phyloP scores from a whole-genome alignment of 495 filamentous ascomycete genomes.

The Geopyxis carbonaria region DNA sequence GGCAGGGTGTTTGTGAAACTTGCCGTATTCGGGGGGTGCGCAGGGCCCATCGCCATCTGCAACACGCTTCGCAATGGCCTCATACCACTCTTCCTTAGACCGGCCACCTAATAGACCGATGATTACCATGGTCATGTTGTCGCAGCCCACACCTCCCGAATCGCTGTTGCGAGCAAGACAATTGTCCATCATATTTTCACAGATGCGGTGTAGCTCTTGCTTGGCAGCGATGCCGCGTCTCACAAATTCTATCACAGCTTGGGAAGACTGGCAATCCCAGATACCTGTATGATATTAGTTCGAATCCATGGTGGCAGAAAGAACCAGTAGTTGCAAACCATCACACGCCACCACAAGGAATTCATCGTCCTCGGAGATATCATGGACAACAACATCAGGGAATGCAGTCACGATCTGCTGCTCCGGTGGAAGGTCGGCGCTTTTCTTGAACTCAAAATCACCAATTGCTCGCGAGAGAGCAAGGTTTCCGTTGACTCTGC shows the following conservation, averaged over 20 bases:
- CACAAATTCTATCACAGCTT: conserved; percentile 93
- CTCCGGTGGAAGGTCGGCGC: conserved; percentile 83
- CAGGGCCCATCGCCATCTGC: conserved; percentile 95
- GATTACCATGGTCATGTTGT: conserved; percentile 98
- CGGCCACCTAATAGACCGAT: conserved; percentile 76
- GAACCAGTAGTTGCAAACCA: too few relatives aligned
- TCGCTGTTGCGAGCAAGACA: conserved; percentile 93
- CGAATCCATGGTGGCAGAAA: background rate
- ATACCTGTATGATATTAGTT: conserved; percentile 50
- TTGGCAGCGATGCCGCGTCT: conserved; percentile 87
- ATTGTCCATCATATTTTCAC: conserved; percentile 99
- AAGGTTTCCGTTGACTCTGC: conserved; percentile 93
- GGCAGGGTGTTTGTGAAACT: conserved; percentile 31
- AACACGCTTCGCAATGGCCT: conserved; percentile 82
- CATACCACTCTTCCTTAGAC: conserved; percentile 95
- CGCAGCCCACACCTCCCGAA: conserved; percentile 92
- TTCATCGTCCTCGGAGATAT: conserved; percentile 82
- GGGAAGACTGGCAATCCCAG: conserved; percentile 98
- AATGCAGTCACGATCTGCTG: conserved; percentile 96
- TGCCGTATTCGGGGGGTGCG: conserved; percentile 98
- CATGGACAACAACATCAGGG: conserved; percentile 81
- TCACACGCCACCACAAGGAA: conserved; percentile 96
- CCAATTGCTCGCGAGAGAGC: conserved; percentile 95
- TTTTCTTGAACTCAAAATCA: conserved; percentile 99
- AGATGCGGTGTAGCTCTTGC: conserved; percentile 81